phyloP scores from a whole-genome alignment of 129 eudicot species.

The Heracleum sosnowskyi region DNA sequence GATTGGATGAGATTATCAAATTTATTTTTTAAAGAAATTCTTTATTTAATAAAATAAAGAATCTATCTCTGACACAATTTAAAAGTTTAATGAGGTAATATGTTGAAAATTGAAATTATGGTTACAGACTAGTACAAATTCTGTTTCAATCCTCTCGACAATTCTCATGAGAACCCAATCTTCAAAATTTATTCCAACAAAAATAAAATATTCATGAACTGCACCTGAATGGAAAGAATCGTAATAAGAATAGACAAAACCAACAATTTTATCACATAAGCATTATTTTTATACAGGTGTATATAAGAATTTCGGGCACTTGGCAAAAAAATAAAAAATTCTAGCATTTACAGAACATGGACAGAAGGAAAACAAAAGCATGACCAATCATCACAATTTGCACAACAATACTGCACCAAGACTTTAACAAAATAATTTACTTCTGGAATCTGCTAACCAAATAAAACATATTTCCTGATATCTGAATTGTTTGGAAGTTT shows the following conservation, averaged over 20 bases:
- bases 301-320: slow-evolving; percentile 3
- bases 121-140: no score
- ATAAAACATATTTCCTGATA: neutral
- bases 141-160: no score
- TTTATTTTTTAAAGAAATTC: no score
- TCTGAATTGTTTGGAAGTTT: neutral
- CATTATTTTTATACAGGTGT: neutral
- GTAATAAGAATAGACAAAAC: neutral
- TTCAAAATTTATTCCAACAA: no score
- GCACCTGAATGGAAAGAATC: neutral
- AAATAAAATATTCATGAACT: no score
- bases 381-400: neutral
- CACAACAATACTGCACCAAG: neutral
- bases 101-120: no score
- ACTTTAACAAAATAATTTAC: neutral
- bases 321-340: no score
- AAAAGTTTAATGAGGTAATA: no score
- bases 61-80: no score
- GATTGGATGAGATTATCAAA: no score
- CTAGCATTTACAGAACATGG: slow-evolving; percentile 3
- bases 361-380: slow-evolving; percentile 1
- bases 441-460: neutral
- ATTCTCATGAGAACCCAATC: no score
- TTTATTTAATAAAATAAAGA: no score
- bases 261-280: neutral